Base-by-base conservation (phyloP, 2,329 filamentous ascomycete species). In the Aspergillus luchuensis region DNA sequence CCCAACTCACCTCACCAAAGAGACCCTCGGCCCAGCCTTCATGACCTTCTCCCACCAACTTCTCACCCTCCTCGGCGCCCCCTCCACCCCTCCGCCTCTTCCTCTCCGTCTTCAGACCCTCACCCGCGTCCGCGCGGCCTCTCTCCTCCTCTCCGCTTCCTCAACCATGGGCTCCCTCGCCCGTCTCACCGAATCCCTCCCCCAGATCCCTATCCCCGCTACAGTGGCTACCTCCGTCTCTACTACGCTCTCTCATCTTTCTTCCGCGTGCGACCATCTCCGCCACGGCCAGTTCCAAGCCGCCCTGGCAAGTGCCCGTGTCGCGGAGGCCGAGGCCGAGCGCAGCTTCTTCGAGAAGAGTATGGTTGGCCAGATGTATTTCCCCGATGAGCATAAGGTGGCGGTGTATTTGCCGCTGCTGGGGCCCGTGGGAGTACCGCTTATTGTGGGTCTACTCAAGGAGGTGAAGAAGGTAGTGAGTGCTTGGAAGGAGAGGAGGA, bases 321-420 rank as follows among this genome's bases (percentile, higher is more conserved):
- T 92, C 50, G 95, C 95, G 5, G 93, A 97, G 76, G 85, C 87
- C 2, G 92, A 96, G 72, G 94, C 92, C 0, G 95, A 99, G 75
- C 88, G 90, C 62, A 94, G 94, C 0, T 99, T 99, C 77, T 99
- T 99, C 68, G 95, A 99, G 78, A 96, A 96, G 78, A 96, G 91
- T 72, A 99, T 99, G 95, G 95, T 99, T 11, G 95, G 93, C 0
- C 95, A 98, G 79, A 89, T 98, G 2, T 99, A 98, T 76, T 99
- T 99, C 76, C 95, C 95, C 0, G 95, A 99, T 72, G 95, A 99
- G 79, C 95, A 99, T 76, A 99, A 98, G 77, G 87, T 99, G 23
- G 95, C 95, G 0, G 95, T 99, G 0, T 99, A 99, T 74, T 78
- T 99, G 69, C 95, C 95, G 1, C 79, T 99, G 10, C 79, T 99